Evolutionary conservation across 73 alveolate genomes (phyloP).

Genomic region (Symbiodinium pilosum): DNA sequence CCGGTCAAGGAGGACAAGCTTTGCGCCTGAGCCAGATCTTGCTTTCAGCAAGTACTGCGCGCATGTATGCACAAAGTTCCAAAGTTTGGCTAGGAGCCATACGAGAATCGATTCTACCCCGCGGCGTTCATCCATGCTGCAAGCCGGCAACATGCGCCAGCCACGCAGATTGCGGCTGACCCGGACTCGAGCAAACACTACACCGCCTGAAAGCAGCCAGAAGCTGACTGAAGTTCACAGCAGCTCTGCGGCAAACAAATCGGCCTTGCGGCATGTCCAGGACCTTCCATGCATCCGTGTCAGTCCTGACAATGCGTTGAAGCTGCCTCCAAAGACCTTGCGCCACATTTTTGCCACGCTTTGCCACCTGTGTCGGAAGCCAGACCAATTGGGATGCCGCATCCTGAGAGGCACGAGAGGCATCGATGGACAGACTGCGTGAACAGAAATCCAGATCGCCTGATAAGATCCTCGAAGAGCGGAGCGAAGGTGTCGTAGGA

Average conservation of each 20-base stretch:
- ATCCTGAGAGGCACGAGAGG: not conserved
- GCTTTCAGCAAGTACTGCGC: not conserved
- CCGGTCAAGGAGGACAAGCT: constrained; percentile 7
- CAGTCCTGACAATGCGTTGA: constrained; percentile 42
- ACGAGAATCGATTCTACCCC: not conserved
- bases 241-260: too few relatives aligned
- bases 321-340: too few relatives aligned
- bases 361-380: not conserved
- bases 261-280: constrained; percentile 34
- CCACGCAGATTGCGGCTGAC: constrained; percentile 48
- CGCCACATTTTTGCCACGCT: not conserved
- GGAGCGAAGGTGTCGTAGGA: constrained; percentile 61
- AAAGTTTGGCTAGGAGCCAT: not conserved
- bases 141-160: constrained; percentile 24
- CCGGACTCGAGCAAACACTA: constrained; percentile 45
- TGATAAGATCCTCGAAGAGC: constrained; percentile 56
- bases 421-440: not conserved
- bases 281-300: constrained; percentile 31
- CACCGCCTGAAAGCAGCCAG: constrained; percentile 15
- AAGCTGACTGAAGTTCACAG: not conserved
- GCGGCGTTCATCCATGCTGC: constrained; percentile 38
- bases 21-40: not conserved
- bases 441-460: constrained; percentile 3
- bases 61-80: not conserved
- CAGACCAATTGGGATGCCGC: constrained; percentile 19